Base-by-base conservation (phyloP, 2,329 filamentous ascomycete genomes). In the Cryphonectria naterciae region DNA sequence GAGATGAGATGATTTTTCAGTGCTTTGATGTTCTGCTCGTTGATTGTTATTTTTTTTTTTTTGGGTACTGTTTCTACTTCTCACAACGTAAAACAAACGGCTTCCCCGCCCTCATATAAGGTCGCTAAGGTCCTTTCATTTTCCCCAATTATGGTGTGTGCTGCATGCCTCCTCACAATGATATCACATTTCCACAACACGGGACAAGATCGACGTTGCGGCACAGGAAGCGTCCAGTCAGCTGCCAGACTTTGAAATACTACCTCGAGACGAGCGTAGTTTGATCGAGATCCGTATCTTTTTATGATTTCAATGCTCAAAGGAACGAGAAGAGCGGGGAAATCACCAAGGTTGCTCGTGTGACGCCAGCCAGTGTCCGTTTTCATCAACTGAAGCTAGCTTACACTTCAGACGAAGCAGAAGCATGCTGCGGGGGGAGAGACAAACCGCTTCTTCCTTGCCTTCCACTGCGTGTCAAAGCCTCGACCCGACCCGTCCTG, bases 181-280 rank as follows among this genome's bases (percentile, higher is more conserved):
- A 62, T 37, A 41, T 62, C 60, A 62, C 32, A 62, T 35, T 35
- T 22, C 22, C 35, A 39, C 60, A 11, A 62, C 60, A 62, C 7
- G n/a, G 60, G 60, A 39, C 60, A 62, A 62, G 60, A 62, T 62
- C 60, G 60, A 62, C 60, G 37, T 39, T 35, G 60, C 25, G 8
- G 28, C 54, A 58, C 54, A 58, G 25, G 25, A 32, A 13, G 6
- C 17, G 54, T 58, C 54, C 54, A 58, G 54, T 58, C 54, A 58
- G 54, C 54, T 32, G 15, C 28, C 5, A 32, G 54, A 32, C 3
- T 41, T 25, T 25, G 22, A 62, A 35, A 15, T 35, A 15, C 19
- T 25, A 35, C 35, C 15, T 37, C 56, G 15, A 19, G 28, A 19
- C 28, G 35, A 4, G 19, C 11, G n/a, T 35, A 17, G 15, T 4